Evolutionary conservation across 2,329 filamentous ascomycete genomes (phyloP).

Genomic region (Verruconis gallopava): DNA sequence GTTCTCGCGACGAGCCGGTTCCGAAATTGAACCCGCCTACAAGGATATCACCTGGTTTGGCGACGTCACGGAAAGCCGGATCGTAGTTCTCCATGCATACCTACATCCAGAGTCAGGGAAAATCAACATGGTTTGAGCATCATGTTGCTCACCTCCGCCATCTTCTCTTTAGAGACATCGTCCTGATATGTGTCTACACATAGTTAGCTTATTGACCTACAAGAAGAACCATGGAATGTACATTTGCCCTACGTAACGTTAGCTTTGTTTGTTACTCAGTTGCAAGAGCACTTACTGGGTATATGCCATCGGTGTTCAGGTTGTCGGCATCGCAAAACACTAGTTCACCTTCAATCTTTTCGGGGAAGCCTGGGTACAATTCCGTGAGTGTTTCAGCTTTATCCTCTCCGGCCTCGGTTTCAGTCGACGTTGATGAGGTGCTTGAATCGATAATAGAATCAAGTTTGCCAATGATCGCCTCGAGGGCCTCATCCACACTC

Average conservation of each 20-base stretch:
- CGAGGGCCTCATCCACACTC: conserved; percentile 56
- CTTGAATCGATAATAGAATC: conserved; percentile 44
- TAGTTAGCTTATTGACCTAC: conserved; percentile 31
- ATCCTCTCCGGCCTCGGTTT: conserved; percentile 13
- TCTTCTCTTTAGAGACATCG: conserved; percentile 57
- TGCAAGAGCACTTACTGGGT: no score
- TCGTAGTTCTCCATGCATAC: conserved; percentile 98
- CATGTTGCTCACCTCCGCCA: conserved; percentile 66
- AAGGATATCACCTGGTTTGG: conserved; percentile 62
- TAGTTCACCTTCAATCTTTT: conserved; percentile 72
- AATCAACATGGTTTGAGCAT: no score
- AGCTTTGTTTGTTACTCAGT: no score
- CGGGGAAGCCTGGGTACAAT: conserved; percentile 75
- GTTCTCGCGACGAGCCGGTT: conserved; percentile 67
- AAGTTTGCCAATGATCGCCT: conserved; percentile 55
- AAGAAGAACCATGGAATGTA: background rate
- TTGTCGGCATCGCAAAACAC: conserved; percentile 78
- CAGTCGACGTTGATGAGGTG: conserved; percentile 18
- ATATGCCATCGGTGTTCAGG: conserved; percentile 86
- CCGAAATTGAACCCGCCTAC: conserved; percentile 86
- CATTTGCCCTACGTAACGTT: no score
- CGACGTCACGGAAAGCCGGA: conserved; percentile 48
- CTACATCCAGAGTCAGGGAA: no score
- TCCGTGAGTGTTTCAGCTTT: conserved; percentile 42
- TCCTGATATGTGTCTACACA: conserved; percentile 91